Conservation (phyloP, 169 alveolate species). For the Babesia ovis region DNA sequence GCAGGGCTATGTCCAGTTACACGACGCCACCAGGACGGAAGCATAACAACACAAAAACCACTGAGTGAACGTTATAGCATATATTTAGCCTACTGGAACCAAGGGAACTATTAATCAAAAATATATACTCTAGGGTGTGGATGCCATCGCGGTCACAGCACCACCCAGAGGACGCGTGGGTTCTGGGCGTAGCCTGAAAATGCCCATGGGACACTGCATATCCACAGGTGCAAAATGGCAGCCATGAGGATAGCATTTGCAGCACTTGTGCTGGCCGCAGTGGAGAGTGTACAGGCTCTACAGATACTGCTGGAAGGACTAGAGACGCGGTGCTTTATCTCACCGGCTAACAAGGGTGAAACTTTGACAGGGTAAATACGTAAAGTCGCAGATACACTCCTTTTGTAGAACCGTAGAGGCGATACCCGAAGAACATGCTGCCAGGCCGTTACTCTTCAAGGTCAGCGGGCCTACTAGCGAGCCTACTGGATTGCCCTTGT, state of each 20-base stretch:
- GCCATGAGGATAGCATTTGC: not conserved
- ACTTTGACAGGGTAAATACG: slow-evolving; percentile 14
- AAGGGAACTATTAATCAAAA: too few relatives aligned
- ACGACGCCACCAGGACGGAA: too few relatives aligned
- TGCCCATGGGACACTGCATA: not conserved
- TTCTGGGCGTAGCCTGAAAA: too few relatives aligned
- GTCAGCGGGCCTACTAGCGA: not conserved
- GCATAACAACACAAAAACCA: too few relatives aligned
- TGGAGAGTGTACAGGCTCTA: slow-evolving; percentile 9
- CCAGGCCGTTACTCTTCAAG: not conserved
- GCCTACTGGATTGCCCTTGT: not conserved
- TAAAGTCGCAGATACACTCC: not conserved
- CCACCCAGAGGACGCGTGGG: not conserved
- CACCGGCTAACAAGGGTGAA: slow-evolving; percentile 17
- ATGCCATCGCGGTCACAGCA: slow-evolving; percentile 4
- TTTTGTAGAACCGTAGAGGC: slow-evolving; percentile 15
- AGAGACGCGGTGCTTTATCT: slow-evolving; percentile 36
- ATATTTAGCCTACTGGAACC: too few relatives aligned
- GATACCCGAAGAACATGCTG: slow-evolving; percentile 8
- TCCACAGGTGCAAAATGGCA: slow-evolving; percentile 14
- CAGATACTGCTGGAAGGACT: slow-evolving; percentile 7
- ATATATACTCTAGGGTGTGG: too few relatives aligned
- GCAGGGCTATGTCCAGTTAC: too few relatives aligned
- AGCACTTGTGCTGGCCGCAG: slow-evolving; percentile 8
- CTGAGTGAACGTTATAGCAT: too few relatives aligned